Conservation (phyloP, 2,329 filamentous ascomycete species). For the Sclerotinia glacialis region DNA sequence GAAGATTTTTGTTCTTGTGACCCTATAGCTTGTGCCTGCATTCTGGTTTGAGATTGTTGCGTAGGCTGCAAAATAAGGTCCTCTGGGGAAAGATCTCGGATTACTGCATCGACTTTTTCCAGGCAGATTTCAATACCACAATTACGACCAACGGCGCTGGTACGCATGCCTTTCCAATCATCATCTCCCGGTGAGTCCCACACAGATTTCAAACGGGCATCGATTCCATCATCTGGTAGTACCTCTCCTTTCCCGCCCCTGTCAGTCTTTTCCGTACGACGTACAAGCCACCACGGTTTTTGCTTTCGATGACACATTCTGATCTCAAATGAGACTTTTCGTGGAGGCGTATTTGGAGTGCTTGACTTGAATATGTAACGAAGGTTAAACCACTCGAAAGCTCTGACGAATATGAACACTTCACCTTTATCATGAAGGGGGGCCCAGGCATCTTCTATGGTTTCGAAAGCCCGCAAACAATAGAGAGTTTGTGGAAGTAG, state of each 20-base stretch:
- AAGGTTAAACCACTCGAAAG: slow-evolving; percentile 57
- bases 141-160: slow-evolving; percentile 47
- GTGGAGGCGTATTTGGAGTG: slow-evolving; percentile 35
- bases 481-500: slow-evolving; percentile 61
- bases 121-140: slow-evolving; percentile 42
- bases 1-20: slow-evolving; percentile 6
- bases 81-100: slow-evolving; percentile 28
- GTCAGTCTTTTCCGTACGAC: slow-evolving; percentile 33
- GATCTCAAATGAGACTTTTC: slow-evolving; percentile 52
- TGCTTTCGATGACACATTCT: slow-evolving; percentile 49
- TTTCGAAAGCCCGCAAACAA: slow-evolving; percentile 59
- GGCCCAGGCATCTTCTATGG: slow-evolving; percentile 56
- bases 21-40: slow-evolving; percentile 9
- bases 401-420: slow-evolving; percentile 52
- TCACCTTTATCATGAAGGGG: slow-evolving; percentile 44
- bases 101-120: slow-evolving; percentile 32
- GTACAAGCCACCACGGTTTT: slow-evolving; percentile 41
- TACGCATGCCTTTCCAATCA: slow-evolving; percentile 49
- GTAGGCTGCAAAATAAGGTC: background rate
- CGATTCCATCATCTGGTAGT: slow-evolving; percentile 38
- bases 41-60: slow-evolving; percentile 17
- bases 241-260: slow-evolving; percentile 24
- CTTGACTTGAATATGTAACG: slow-evolving; percentile 48
- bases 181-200: slow-evolving; percentile 46
- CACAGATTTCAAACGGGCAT: slow-evolving; percentile 44